Conservation (phyloP, 176 grass and related monocot species). For the Zea mays region Zm-B73-REFERENCE-NAM-5.0 NC_050101.1:119239001-119239500, state of each 20-base stretch:
- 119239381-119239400: conserved; percentile 70
- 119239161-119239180: conserved; percentile 28
- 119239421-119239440: conserved; percentile 13
- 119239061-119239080: background rate
- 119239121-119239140: conserved; percentile 18
- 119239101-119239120: conserved; percentile 12
- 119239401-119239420: conserved; percentile 6
- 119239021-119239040: conserved; percentile 10
- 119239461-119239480: conserved; percentile 68
- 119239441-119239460: conserved; percentile 24
- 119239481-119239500: conserved; percentile 96
- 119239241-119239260: background rate
- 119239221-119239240: conserved; percentile 1
- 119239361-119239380: conserved; percentile 94
- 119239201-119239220: background rate
- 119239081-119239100: conserved; percentile 10
- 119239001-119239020: background rate
- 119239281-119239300: conserved; percentile 61
- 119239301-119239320: conserved; percentile 87
- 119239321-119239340: conserved; percentile 97
- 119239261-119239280: background rate
- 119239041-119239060: conserved; percentile 1
- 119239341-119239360: conserved; percentile 91
- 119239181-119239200: background rate
- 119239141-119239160: background rate